Conservation (phyloP, 495 filamentous ascomycete species). For the Xylaria acuta region DNA sequence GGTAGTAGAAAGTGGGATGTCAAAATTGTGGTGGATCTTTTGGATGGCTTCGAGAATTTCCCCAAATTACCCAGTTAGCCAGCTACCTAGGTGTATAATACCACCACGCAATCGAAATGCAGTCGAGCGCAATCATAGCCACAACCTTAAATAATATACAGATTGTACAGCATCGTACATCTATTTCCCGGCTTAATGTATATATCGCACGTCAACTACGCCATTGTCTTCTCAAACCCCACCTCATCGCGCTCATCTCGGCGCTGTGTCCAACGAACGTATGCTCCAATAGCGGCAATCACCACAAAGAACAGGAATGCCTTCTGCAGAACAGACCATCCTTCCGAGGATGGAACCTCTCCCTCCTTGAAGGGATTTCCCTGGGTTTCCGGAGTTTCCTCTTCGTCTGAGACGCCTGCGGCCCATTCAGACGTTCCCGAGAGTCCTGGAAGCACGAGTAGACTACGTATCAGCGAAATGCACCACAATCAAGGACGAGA, state of each 20-base stretch:
- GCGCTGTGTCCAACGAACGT: conserved; percentile 40
- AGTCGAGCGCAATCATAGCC: neutral
- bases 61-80: conserved; percentile 20
- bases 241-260: conserved; percentile 27
- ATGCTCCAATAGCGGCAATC: conserved; percentile 41
- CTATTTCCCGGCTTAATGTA: conserved; percentile 4
- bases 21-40: conserved; percentile 25
- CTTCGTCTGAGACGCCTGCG: conserved; percentile 34
- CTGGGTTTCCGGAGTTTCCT: conserved; percentile 1
- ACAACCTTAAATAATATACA: conserved; percentile 17
- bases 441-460: conserved; percentile 34
- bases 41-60: conserved; percentile 28
- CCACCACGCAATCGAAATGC: neutral
- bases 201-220: conserved; percentile 23
- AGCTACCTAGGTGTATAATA: conserved; percentile 11
- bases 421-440: conserved; percentile 40
- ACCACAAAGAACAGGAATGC: conserved; percentile 49
- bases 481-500: conserved; percentile 13
- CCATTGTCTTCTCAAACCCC: conserved; percentile 38
- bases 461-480: conserved; percentile 42
- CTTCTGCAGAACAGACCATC: conserved; percentile 46
- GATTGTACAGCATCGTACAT: conserved; percentile 18
- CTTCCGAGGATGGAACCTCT: conserved; percentile 31
- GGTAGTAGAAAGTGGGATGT: conserved; percentile 21
- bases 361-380: conserved; percentile 27